Base-by-base conservation (phyloP, 768 basidiomycete species). In the Pleurotus ostreatus region DNA sequence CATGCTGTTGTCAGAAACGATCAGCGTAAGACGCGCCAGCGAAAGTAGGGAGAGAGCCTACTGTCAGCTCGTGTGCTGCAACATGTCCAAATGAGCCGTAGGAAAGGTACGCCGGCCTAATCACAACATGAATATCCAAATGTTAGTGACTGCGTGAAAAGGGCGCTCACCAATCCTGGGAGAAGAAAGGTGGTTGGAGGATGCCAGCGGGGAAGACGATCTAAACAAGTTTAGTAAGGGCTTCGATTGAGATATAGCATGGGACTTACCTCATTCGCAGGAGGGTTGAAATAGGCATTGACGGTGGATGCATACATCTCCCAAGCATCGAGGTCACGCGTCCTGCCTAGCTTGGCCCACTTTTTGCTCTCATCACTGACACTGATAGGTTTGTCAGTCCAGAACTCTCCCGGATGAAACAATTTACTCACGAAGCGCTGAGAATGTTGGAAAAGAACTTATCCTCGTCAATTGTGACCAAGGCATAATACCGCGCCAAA, bases 151-250 rank as follows among this genome's bases (percentile, higher is more conserved):
- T 9, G 22, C 18, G 45, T 40, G 16, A 43, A 46, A 25, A n/a
- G n/a, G 37, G 30, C 16, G 57, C 78, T 39, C 58, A 89, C 89
- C 93, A 96, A 55, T 84, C 76, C 52, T 81, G 75, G 3, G 81
- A 82, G 77, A 94, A 98, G 81, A 94, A 98, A 0, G 95, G 95
- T 1, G 92, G 87, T 60, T 88, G 92, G 15, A 98, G 73, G 63
- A 98, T 94, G 22, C 97, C 97, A 18, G 97, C 96, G 7, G 97
- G 95, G 75, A 99, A 98, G 18, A 94, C 92, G 51, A 95, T 94
- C 87, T 92, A 44, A 20, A 40, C 45, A 25, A 45, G 59, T 26
- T 48, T 46, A 44, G 18, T 12, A 26, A 23, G 2, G 23, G 4
- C 23, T 46, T 57, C 45, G 12, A 47, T 44, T 25, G 46, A 52